Base-by-base conservation (phyloP, 306 rosid species). In the Medicago arabica region DNA sequence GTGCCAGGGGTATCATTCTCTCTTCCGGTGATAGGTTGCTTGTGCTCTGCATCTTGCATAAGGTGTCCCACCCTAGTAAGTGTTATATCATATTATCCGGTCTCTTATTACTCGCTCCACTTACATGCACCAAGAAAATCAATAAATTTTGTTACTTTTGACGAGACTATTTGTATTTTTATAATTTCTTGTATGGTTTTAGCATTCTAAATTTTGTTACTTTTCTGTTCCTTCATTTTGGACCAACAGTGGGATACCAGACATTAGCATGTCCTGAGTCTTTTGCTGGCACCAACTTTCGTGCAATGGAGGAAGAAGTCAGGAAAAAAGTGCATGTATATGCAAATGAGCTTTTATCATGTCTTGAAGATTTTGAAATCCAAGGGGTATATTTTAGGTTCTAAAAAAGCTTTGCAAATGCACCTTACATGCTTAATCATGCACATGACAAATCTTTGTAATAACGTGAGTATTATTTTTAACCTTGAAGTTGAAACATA, bases 281-380 rank as follows among this genome's bases (percentile, higher is more conserved):
- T 64, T 73, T 88, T 54, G 65, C 78, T 57, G 93, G 87, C 67
- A 87, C 86, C 0, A 86, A 84, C 76, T 66, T 67, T 76, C 89
- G 90, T 43, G 83, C 86, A 16, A 87, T 89, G 84, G 93, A 92
- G 83, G 96, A 90, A 59, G 90, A 89, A 87, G 96, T 88, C 78
- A 81, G 78, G 21, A 87, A 80, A 87, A 92, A 86, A 89, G 83
- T 87, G 75, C 91, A 88, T 55, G 71, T 71, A 13, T 92, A 90
- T 75, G 88, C 86, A 28, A 81, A 58, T 71, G 85, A 81, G 88
- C 93, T 92, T 74, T 74, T 73, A 63, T 51, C 83, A 67, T 84
- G 83, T 80, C 85, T 84, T 4, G 84, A 82, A 68, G 83, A 78
- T 66, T 87, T 83, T 80, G 85, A 86, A 75, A 72, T 39, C 67